phyloP scores from a whole-genome alignment of 2,329 filamentous ascomycete species.

The Chaetothyriales sp. region DNA sequence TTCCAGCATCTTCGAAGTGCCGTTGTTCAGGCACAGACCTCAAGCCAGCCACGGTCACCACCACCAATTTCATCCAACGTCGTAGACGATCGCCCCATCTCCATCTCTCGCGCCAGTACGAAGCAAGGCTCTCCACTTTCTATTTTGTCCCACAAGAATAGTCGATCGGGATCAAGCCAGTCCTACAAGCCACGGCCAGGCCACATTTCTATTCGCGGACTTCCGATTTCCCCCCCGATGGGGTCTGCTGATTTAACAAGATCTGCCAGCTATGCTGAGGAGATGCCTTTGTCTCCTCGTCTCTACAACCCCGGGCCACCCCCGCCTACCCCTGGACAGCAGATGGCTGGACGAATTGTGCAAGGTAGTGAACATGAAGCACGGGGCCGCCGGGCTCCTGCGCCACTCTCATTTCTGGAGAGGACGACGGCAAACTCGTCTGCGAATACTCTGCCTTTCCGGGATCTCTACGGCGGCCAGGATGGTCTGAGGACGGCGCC shows the following conservation, averaged over 20 bases:
- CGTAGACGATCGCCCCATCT: constrained; percentile 4
- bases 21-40: constrained; percentile 1
- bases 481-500: constrained; percentile 27
- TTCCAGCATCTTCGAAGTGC: constrained; percentile 19
- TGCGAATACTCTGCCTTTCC: constrained; percentile 27
- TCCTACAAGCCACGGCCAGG: constrained; percentile 31
- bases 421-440: constrained; percentile 7
- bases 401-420: not conserved
- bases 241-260: constrained; percentile 31
- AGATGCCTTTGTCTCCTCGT: constrained; percentile 42
- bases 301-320: constrained; percentile 41
- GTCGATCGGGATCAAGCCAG: constrained; percentile 24
- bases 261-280: constrained; percentile 31
- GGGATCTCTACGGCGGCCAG: constrained; percentile 23
- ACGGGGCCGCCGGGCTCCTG: not conserved
- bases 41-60: not conserved
- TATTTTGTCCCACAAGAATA: constrained; percentile 28
- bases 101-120: constrained; percentile 19
- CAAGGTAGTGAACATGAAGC: not conserved
- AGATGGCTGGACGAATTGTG: not conserved
- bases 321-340: constrained; percentile 34
- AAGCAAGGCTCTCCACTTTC: constrained; percentile 25
- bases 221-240: constrained; percentile 43
- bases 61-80: constrained; percentile 9
- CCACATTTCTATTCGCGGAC: constrained; percentile 33